Evolutionary conservation across 1,284 basidiomycete species (phyloP).

Genomic region (Thecaphora thlaspeos): DNA sequence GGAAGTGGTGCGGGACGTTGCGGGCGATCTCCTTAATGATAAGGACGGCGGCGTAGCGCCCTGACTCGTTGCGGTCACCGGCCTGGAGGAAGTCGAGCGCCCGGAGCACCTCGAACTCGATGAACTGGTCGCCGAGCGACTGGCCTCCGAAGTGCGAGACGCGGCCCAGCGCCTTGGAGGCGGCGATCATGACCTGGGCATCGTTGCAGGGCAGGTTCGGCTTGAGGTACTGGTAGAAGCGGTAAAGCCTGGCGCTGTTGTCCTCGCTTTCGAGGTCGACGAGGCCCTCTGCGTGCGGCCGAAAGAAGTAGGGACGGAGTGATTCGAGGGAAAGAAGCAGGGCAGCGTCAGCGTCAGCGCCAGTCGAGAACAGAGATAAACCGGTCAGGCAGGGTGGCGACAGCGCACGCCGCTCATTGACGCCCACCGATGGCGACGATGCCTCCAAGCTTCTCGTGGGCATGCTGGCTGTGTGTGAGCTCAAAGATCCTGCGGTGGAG

Average conservation of each 20-base stretch:
- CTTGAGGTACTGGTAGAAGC: slow-evolving; percentile 89
- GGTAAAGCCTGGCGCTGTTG: slow-evolving; percentile 70
- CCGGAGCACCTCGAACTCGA: slow-evolving; percentile 78
- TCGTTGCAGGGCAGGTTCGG: slow-evolving; percentile 78
- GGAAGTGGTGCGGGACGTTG: slow-evolving; percentile 55
- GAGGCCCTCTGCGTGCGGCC: slow-evolving; percentile 18
- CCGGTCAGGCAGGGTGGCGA: too few species aligned
- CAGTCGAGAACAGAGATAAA: too few species aligned
- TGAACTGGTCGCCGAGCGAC: slow-evolving; percentile 79
- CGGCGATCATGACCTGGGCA: slow-evolving; percentile 81
- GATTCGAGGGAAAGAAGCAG: too few species aligned
- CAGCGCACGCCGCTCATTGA: too few species aligned
- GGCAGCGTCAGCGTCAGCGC: too few species aligned
- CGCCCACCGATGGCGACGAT: slow-evolving; percentile 74
- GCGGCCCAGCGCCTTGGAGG: slow-evolving; percentile 78
- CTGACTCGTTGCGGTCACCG: slow-evolving; percentile 60
- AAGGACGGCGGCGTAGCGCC: slow-evolving; percentile 57
- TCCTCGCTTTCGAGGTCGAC: slow-evolving; percentile 38
- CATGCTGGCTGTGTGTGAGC: slow-evolving; percentile 75
- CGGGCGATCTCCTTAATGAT: slow-evolving; percentile 56
- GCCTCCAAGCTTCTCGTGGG: slow-evolving; percentile 74
- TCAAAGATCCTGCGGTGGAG: slow-evolving; percentile 76
- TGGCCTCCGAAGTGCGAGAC: slow-evolving; percentile 78
- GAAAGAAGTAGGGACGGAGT: too few species aligned
- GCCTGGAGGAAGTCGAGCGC: slow-evolving; percentile 71